These are phyloP conservation scores for Kodamaea laetipori DNA, from an alignment of 805 yeast species.

Conservation along the genomic window DNA sequence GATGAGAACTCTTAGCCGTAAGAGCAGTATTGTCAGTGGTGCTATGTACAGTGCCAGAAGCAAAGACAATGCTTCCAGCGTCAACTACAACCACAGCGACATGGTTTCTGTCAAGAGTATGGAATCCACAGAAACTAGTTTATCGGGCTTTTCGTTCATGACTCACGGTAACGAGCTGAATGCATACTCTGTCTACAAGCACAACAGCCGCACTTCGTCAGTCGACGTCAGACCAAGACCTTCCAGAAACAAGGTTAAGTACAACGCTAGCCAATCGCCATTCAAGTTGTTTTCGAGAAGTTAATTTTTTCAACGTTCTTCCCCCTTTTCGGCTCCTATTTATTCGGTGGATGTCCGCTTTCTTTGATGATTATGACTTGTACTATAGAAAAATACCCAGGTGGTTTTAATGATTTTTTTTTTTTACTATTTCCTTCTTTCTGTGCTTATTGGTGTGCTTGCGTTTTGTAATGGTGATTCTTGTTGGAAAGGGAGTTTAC, in stretches of 20 bases:
- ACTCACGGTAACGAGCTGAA: conserved; percentile 8
- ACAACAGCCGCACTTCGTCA: conserved; percentile 5
- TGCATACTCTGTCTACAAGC: conserved; percentile 3
- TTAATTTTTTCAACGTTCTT: not conserved
- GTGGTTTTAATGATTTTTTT: conserved; percentile 7
- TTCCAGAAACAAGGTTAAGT: conserved; percentile 6
- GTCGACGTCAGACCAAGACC: conserved; percentile 1
- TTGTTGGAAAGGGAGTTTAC: conserved; percentile 6
- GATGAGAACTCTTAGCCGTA: conserved; percentile 4
- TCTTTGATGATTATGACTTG: conserved; percentile 10
- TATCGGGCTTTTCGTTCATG: conserved; percentile 14
- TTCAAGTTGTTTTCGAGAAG: conserved; percentile 11
- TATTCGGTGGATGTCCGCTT: conserved; percentile 5
- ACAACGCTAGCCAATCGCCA: conserved; percentile 8
- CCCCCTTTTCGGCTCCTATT: conserved; percentile 3
- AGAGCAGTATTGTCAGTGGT: not conserved
- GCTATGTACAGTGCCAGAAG: not conserved
- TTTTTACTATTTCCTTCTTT: not conserved
- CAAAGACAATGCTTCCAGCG: conserved; percentile 1
- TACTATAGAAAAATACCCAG: conserved; percentile 10
- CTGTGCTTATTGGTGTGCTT: conserved; percentile 7
- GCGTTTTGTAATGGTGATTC: conserved; percentile 6
- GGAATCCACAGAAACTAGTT: not conserved
- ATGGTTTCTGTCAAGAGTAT: conserved; percentile 7
- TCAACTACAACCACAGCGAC: conserved; percentile 4